Evolutionary conservation across 192 early-diverging fungal species (phyloP).

Genomic region (Coemansia umbellata): DNA sequence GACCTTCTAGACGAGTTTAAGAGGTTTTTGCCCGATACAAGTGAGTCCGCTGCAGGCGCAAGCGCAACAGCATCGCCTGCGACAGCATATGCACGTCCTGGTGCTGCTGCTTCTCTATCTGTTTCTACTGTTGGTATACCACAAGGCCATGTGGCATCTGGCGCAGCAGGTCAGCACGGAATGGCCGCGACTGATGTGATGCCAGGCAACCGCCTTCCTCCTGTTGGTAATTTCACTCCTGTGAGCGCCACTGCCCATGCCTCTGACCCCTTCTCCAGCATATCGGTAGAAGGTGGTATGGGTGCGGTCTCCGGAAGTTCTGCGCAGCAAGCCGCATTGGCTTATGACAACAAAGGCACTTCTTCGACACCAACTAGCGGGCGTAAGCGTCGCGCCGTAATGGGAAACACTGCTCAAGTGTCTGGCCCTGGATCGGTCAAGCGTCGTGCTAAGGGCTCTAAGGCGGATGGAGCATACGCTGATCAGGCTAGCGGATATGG

Average conservation of each 20-base stretch:
- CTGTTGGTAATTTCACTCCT: conserved; percentile 57
- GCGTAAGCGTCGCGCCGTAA: conserved; percentile 36
- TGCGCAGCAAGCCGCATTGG: conserved; percentile 10
- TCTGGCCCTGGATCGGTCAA: conserved; percentile 31
- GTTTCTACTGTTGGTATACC: conserved; percentile 1
- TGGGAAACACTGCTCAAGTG: conserved; percentile 18
- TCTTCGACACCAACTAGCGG: conserved; percentile 17
- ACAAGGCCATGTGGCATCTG: conserved; percentile 6
- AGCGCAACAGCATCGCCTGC: conserved; percentile 26
- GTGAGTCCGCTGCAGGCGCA: conserved; percentile 47
- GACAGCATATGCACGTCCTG: conserved; percentile 23
- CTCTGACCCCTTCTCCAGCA: conserved; percentile 16
- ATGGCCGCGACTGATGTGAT: conserved; percentile 17
- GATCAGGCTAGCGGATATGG: conserved; percentile 16
- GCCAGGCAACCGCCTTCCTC: conserved; percentile 47
- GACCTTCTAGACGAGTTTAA: conserved; percentile 98
- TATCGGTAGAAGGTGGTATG: not conserved
- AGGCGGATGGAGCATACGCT: conserved; percentile 11
- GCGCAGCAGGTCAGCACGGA: conserved; percentile 3
- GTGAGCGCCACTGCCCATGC: conserved; percentile 11
- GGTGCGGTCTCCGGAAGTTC: not conserved
- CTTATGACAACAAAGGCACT: conserved; percentile 13
- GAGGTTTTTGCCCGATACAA: conserved; percentile 92
- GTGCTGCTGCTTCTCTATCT: not conserved
- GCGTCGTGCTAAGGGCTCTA: conserved; percentile 36